These are phyloP conservation scores for Prunus mongolica DNA, from an alignment of 306 rosid species.

Conservation along the genomic window DNA sequence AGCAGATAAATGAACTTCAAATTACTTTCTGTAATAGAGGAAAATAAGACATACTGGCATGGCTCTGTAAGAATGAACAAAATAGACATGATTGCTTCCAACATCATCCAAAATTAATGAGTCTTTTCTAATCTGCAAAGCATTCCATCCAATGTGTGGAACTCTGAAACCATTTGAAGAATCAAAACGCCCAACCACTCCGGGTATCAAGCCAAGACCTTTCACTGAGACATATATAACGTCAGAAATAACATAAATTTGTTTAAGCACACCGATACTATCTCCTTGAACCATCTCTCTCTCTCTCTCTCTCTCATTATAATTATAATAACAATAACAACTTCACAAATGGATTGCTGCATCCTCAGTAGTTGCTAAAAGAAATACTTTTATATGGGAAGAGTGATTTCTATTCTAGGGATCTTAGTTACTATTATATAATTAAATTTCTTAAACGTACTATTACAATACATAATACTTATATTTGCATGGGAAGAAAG, in stretches of 20 bases:
- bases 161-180: conserved; percentile 85
- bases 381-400: not conserved
- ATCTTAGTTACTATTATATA: not conserved
- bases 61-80: conserved; percentile 94
- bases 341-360: not conserved
- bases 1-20: not conserved
- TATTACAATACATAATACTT: not conserved
- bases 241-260: not conserved
- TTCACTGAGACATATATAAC: conserved; percentile 53
- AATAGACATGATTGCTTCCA: conserved; percentile 76
- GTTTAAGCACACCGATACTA: not conserved
- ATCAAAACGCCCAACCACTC: conserved; percentile 89
- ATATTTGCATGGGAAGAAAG: not conserved
- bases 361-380: not conserved
- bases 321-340: not conserved
- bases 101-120: conserved; percentile 83
- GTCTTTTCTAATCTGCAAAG: conserved; percentile 56
- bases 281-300: not conserved
- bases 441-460: not conserved
- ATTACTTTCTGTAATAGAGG: not conserved
- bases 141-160: conserved; percentile 98
- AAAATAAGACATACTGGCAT: conserved; percentile 57
- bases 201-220: conserved; percentile 95
- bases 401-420: not conserved
- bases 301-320: not conserved